These are phyloP conservation scores for Pestalotiopsis sp. DNA, from an alignment of 2,329 filamentous ascomycete species.

Conservation along the genomic window DNA sequence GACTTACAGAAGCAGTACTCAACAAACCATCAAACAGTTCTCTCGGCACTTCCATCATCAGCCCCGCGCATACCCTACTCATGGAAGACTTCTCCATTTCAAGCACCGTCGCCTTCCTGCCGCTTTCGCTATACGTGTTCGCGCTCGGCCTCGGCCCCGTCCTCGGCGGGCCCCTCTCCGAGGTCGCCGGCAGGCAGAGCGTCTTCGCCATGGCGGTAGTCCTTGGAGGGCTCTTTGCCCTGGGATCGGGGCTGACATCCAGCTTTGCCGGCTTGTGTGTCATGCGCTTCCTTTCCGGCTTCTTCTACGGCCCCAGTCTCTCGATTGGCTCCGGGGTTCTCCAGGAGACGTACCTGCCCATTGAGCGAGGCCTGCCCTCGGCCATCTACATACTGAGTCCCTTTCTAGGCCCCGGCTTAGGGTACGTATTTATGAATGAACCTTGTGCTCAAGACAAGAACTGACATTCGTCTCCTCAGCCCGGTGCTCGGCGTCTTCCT, in stretches of 20 bases:
- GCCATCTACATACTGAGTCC: slow-evolving; percentile 52
- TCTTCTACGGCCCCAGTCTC: slow-evolving; percentile 51
- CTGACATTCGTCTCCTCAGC: background rate
- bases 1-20: background rate
- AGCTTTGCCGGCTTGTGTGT: slow-evolving; percentile 54
- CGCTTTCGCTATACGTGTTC: slow-evolving; percentile 61
- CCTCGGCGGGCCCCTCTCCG: slow-evolving; percentile 60
- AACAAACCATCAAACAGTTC: slow-evolving; percentile 40
- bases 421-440: slow-evolving; percentile 35
- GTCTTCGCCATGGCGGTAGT: slow-evolving; percentile 52
- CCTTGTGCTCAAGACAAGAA: background rate
- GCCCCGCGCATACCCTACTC: slow-evolving; percentile 47
- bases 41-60: slow-evolving; percentile 56
- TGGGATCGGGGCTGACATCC: slow-evolving; percentile 55
- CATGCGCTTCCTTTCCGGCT: slow-evolving; percentile 58
- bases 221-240: slow-evolving; percentile 55
- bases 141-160: slow-evolving; percentile 64
- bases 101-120: slow-evolving; percentile 58
- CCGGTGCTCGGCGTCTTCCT: slow-evolving; percentile 54
- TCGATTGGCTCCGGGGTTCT: slow-evolving; percentile 53
- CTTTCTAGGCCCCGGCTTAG: slow-evolving; percentile 54
- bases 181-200: slow-evolving; percentile 56
- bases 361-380: slow-evolving; percentile 44
- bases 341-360: slow-evolving; percentile 48
- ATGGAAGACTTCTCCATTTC: slow-evolving; percentile 56